Conservation (phyloP, 805 yeast genomes). For the Saturnispora serradocipensis region DNA sequence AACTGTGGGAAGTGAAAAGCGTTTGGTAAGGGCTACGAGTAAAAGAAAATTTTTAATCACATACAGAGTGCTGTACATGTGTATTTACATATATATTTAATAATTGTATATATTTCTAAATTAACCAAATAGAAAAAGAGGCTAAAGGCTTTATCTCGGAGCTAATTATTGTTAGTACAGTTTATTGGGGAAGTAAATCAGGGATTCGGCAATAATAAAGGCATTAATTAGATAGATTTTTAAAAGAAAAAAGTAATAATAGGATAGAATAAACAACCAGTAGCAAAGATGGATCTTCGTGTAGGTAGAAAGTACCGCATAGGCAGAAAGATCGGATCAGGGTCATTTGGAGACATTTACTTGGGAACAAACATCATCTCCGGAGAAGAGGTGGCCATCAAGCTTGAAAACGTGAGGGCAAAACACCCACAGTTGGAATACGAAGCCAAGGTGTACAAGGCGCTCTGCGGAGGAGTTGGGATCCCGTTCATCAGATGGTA, state of each 20-base stretch:
- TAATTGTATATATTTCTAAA: too few species aligned
- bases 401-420: slow-evolving; percentile 80
- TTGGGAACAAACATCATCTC: slow-evolving; percentile 86
- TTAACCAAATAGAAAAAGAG: not conserved
- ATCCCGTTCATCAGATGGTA: slow-evolving; percentile 96
- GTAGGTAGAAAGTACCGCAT: slow-evolving; percentile 91
- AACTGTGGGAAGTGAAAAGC: not conserved
- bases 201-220: not conserved
- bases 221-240: not conserved
- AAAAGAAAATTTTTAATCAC: not conserved
- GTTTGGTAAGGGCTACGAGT: not conserved
- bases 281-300: slow-evolving; percentile 51
- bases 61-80: not conserved
- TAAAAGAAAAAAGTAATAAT: not conserved
- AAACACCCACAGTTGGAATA: slow-evolving; percentile 96
- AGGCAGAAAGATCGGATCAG: slow-evolving; percentile 93
- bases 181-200: not conserved
- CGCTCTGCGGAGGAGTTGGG: slow-evolving; percentile 93
- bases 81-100: too few species aligned
- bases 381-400: slow-evolving; percentile 97
- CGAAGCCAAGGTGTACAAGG: slow-evolving; percentile 92
- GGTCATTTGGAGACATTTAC: slow-evolving; percentile 96
- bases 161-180: not conserved
- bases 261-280: not conserved
- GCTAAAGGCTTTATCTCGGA: not conserved